Percentiles rank a stretch among this genome's conserved stretches.
These are phyloP conservation scores for Cryptosporidium canis DNA, from an alignment of 169 alveolate genomes.

Conservation along the genomic window DNA sequence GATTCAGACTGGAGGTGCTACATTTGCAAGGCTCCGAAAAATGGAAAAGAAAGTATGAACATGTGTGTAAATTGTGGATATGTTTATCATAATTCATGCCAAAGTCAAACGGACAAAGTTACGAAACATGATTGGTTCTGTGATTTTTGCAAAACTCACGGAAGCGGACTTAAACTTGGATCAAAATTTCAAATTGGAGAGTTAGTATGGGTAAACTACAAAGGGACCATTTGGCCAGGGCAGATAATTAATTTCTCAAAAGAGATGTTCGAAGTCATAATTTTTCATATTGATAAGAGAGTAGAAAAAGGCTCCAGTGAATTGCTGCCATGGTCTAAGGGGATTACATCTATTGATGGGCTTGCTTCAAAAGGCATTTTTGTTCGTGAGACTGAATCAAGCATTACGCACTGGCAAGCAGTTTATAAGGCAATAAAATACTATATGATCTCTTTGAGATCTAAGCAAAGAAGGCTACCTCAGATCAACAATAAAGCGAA, in stretches of 20 bases:
- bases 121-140: conserved; percentile 65
- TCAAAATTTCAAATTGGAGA: conserved; percentile 64
- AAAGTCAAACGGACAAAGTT: not conserved
- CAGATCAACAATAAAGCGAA: not conserved
- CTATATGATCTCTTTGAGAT: conserved; percentile 27
- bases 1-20: conserved; percentile 40
- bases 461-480: conserved; percentile 40
- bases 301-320: conserved; percentile 24
- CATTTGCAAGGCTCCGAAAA: conserved; percentile 16
- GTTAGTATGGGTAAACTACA: conserved; percentile 55
- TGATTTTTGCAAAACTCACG: conserved; percentile 18
- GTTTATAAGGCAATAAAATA: conserved; percentile 40
- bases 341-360: conserved; percentile 46
- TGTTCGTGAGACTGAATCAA: conserved; percentile 18
- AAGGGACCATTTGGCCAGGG: conserved; percentile 46
- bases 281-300: conserved; percentile 47
- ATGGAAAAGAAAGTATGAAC: not conserved
- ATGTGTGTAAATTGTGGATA: conserved; percentile 70
- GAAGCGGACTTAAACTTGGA: not conserved
- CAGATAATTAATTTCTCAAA: conserved; percentile 16
- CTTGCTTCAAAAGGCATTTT: conserved; percentile 56
- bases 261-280: conserved; percentile 9
- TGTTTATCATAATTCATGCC: conserved; percentile 31
- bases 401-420: conserved; percentile 58
- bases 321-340: conserved; percentile 38